Conservation (phyloP, 805 yeast species). For the Aciculoconidium aculeatum region DNA sequence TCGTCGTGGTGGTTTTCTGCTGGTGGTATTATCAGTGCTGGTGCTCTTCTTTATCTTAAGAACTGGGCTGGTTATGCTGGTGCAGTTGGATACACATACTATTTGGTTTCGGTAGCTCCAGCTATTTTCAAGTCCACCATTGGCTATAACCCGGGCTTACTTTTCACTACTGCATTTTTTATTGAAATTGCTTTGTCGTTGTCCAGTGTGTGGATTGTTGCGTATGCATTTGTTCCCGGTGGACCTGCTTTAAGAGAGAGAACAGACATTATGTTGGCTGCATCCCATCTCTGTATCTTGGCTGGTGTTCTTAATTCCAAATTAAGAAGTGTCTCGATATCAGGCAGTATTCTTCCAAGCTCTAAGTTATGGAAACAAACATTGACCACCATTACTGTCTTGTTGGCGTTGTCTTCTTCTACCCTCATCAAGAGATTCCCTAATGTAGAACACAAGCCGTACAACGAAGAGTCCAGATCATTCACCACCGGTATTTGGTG, state of each 20-base stretch:
- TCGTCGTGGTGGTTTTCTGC: slow-evolving; percentile 24
- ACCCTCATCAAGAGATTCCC: slow-evolving; percentile 52
- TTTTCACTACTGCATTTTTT: slow-evolving; percentile 46
- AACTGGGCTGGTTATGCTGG: slow-evolving; percentile 78
- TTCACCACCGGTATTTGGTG: slow-evolving; percentile 98
- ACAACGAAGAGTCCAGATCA: slow-evolving; percentile 46
- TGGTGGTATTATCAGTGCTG: slow-evolving; percentile 45
- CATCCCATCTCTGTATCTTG: slow-evolving; percentile 48
- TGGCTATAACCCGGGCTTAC: slow-evolving; percentile 48
- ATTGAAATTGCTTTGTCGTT: slow-evolving; percentile 52
- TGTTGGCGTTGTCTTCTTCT: slow-evolving; percentile 49
- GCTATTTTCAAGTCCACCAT: slow-evolving; percentile 52
- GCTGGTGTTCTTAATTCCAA: slow-evolving; percentile 44
- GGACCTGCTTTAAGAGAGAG: slow-evolving; percentile 87
- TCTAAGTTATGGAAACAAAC: slow-evolving; percentile 18
- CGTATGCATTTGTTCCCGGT: slow-evolving; percentile 96
- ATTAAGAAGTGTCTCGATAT: slow-evolving; percentile 14
- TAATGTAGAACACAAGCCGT: slow-evolving; percentile 59
- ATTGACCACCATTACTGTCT: slow-evolving; percentile 32
- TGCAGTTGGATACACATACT: slow-evolving; percentile 55
- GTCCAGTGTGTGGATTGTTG: slow-evolving; percentile 95
- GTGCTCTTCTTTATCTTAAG: slow-evolving; percentile 42
- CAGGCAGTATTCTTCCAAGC: slow-evolving; percentile 10
- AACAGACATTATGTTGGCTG: slow-evolving; percentile 64
- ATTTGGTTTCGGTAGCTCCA: slow-evolving; percentile 58